Evolutionary conservation across 2,329 filamentous ascomycete genomes (phyloP), one percentile per base, ranked within the genome.

Genomic region (Phoma herbarum): DNA sequence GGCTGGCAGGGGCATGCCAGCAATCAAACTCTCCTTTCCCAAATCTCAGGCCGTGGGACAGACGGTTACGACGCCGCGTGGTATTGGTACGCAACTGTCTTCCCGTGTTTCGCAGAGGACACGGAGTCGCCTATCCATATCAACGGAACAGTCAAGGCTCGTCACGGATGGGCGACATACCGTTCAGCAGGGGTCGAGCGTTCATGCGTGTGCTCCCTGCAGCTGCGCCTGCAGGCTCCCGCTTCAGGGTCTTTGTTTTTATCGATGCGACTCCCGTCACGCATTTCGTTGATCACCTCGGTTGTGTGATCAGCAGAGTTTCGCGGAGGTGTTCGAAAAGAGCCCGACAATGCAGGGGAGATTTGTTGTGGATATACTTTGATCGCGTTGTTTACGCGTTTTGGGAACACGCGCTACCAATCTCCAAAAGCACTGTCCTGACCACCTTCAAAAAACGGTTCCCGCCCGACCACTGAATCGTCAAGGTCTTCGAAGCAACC

Each of bases 341-440:
- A 46, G 39, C 31, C 45, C 45, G 46, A 43, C 20, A 47, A 46
- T 51, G 51, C 55, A 50, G 60, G 63, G 57, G 54, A 59, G 55
- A 56, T 46, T 63, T 35, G 47, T 55, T 51, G 47, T 47, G 57
- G 26, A 25, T 35, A 20, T 26, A 20, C 42, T 35, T 54, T 44
- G 28, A 35, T 26, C 53, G 59, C 59, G 52, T 56, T 47, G 39
- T 60, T 57, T 43, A 60, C 63, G 63, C 61, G 45, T 52, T 41
- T 41, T 26, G 12, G 20, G 50, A 28, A 33, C 29, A 35, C 41
- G 49, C 44, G 31, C 25, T 16, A 14, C 35, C 37, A 49, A n/a
- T 42, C 5, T 23, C 18, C 33, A 35, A 43, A 35, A 22, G 35
- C 16, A 26, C n/a, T 46, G 10, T 23, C 29, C 23, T 20, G 7